Evolutionary conservation across 768 basidiomycete species (phyloP), one percentile per base, ranked within the genome.

Genomic region (Mycena crocata): DNA sequence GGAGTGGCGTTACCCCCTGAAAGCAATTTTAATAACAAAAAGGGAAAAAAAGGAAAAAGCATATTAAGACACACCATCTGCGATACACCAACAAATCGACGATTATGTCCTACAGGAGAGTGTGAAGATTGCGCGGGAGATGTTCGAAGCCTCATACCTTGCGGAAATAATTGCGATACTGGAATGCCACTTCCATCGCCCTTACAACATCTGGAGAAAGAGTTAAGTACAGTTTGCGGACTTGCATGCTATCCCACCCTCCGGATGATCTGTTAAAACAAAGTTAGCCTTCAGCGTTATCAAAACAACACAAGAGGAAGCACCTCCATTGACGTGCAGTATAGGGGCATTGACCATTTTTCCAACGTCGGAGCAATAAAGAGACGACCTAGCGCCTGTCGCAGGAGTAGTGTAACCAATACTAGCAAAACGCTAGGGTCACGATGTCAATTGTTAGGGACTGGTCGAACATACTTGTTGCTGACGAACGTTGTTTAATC

Each of bases 391-490:
- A 17, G 93, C 93, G 54, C 86, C 87, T 0, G 93, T 89, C 0
- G 94, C 92, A 0, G 94, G 95, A 0, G 95, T 96, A 0, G 95
- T 96, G 71, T 96, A 97, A 26, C 95, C 95, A 63, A 97, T 94
- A 71, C 93, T 96, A 71, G 19, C 64, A 49, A n/a, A 34, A 5
- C 50, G 17, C n/a, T 30, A 31, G 72, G 14, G 74, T 28, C 44
- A 12, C 21, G 9, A 26, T 5, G 39, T 44, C 13, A 12, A 31
- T 30, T 21, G 23, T 14, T 44, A 34, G 39, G 13, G 30, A 61
- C 34, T 21, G 21, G 35, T 24, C 24, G 46, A 8, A 40, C 82
- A 50, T 66, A 89, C 89, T 89, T 90, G 76, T 91, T 90, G 67
- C 89, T 90, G 69, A 26, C 24, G 40, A 17, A 14, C 39, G 23